Base-by-base conservation (phyloP, 2,329 filamentous ascomycete genomes). In the Penicillium sp. region DNA sequence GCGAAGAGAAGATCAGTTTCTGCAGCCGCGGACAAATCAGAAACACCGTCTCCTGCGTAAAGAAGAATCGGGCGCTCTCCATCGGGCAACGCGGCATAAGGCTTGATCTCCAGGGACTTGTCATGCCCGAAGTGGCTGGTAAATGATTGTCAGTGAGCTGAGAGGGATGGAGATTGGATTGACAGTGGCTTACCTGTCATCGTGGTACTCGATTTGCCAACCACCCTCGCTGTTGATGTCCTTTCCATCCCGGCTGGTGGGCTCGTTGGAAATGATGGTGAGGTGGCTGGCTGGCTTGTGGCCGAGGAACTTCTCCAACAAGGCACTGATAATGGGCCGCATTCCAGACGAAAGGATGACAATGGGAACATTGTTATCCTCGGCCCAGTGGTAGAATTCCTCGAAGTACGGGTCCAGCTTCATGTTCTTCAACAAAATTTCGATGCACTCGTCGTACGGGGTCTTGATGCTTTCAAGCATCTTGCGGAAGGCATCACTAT, bases 1-100 rank as follows among this genome's bases (percentile, higher is more conserved):
- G 93, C 93, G 69, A 97, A 97, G 35, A 97, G 81, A 52, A 97
- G 77, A 72, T 97, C 92, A 2, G 92, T 96, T 80, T 97, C 92
- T 66, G 89, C 86, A 3, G 94, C 93, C 9, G 93, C 94, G 26
- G 90, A 95, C 50, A 97, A 80, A 72, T 97, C 93, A 3, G 90
- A 95, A 5, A 97, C 91, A 47, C 93, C 93, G 67, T 97, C 93
- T 56, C 94, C 94, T 32, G 94, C 93, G 69, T 99, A 99, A 74
- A 97, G 91, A 77, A 97, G 85, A 38, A 85, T 87, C 2, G 94
- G 94, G 40, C 92, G 83, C 68, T 89, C 76, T 32, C 79, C 73
- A 14, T 80, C 80, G 0, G 90, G 86, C 42, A 96, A 80, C 26
- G 85, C 73, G 26, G 74, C 75, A 76, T 97, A 97, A 50, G 91